A percentile compares a stretch with the other conserved stretches of the same genome.
Evolutionary conservation across 2,329 filamentous ascomycete species (phyloP).

Genomic region (Monilinia vaccinii-corymbosi): DNA sequence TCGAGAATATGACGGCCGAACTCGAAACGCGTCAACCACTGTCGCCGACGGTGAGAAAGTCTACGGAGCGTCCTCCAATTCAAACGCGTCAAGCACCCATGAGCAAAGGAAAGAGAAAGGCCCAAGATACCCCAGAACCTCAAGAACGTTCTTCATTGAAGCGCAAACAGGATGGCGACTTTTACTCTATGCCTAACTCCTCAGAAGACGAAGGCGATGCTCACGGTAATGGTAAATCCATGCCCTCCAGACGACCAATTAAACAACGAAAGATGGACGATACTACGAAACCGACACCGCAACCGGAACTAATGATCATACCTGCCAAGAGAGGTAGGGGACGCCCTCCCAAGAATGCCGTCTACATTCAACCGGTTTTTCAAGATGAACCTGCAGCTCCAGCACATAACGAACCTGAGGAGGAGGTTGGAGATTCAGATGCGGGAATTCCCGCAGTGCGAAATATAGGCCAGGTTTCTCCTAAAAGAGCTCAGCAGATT

Average conservation of each 20-base stretch:
- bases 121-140: neutral
- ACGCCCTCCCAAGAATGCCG: neutral
- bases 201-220: neutral
- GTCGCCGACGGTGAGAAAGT: neutral
- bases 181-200: neutral
- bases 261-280: neutral
- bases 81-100: neutral
- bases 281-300: neutral
- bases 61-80: neutral
- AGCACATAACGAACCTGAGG: neutral
- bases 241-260: neutral
- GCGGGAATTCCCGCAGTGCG: neutral
- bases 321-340: conserved; percentile 6
- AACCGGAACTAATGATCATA: neutral
- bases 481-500: neutral
- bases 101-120: neutral
- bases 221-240: neutral
- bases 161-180: neutral
- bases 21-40: neutral
- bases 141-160: neutral
- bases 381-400: neutral
- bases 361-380: neutral
- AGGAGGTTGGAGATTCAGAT: neutral
- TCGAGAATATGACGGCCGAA: neutral
- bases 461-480: neutral